Evolutionary conservation across 2,329 filamentous ascomycete species (phyloP).

Genomic region (Stagonosporopsis tanaceti): DNA sequence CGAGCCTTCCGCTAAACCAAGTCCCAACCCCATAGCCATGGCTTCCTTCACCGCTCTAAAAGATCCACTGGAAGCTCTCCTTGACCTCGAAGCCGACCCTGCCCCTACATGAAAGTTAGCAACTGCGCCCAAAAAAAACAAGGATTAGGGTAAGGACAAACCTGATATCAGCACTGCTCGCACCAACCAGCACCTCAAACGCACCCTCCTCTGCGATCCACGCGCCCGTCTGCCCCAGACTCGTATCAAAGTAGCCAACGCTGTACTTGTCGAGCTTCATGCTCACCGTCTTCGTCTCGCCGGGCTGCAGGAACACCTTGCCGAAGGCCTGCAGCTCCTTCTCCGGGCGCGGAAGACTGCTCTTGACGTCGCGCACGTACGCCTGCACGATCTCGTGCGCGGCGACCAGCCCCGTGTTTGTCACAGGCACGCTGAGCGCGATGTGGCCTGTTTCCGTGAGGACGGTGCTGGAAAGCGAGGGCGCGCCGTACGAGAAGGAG

Average conservation of each 20-base stretch:
- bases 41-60: conserved; percentile 47
- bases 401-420: conserved; percentile 64
- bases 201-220: conserved; percentile 73
- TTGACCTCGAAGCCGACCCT: conserved; percentile 65
- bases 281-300: conserved; percentile 46
- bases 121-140: not conserved
- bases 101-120: conserved; percentile 50
- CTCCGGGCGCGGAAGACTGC: conserved; percentile 69
- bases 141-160: conserved; percentile 46
- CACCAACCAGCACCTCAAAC: conserved; percentile 68
- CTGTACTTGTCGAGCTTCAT: conserved; percentile 56
- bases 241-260: conserved; percentile 69
- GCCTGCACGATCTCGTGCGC: conserved; percentile 73
- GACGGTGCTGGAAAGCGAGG: conserved; percentile 60
- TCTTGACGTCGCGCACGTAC: conserved; percentile 71
- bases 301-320: conserved; percentile 49
- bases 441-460: conserved; percentile 57
- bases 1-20: not conserved
- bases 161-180: conserved; percentile 70
- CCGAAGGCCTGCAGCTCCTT: conserved; percentile 76
- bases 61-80: conserved; percentile 72
- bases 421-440: conserved; percentile 59
- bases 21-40: not conserved
- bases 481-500: conserved; percentile 69
- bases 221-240: conserved; percentile 53